These are phyloP conservation scores for Phytophthora sojae DNA, from an alignment of 352 stramenopile species.

Conservation along the genomic window DNA sequence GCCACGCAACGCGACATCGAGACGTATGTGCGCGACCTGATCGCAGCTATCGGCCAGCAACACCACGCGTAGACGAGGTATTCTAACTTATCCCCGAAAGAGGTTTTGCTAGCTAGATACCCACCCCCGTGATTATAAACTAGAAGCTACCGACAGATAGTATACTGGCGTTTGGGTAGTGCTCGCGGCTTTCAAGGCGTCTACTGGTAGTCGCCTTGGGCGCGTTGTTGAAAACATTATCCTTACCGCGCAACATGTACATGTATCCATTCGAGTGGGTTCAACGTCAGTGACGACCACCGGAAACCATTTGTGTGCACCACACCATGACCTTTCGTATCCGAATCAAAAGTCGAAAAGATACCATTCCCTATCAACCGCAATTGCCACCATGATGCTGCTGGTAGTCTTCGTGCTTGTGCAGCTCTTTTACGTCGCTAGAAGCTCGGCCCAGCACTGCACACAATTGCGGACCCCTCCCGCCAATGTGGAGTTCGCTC, in stretches of 20 bases:
- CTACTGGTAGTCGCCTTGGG: too few species aligned
- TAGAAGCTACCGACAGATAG: neutral
- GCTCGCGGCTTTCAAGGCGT: neutral
- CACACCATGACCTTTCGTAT: slow-evolving; percentile 14
- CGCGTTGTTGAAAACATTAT: too few species aligned
- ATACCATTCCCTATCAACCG: slow-evolving; percentile 16
- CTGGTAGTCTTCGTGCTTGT: slow-evolving; percentile 17
- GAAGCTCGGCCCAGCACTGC: slow-evolving; percentile 18
- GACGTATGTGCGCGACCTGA: too few species aligned
- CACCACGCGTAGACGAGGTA: too few species aligned
- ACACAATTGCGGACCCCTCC: slow-evolving; percentile 29
- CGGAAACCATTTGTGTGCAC: slow-evolving; percentile 6
- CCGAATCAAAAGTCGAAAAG: slow-evolving; percentile 12
- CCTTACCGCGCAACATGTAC: too few species aligned
- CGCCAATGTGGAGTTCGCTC: slow-evolving; percentile 35
- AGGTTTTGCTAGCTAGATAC: too few species aligned
- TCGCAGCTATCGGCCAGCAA: too few species aligned
- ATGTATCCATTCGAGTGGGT: too few species aligned
- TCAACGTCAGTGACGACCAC: slow-evolving; percentile 9
- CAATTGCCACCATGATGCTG: neutral
- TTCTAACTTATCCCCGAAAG: too few species aligned
- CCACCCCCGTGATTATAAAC: neutral
- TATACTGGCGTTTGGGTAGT: neutral
- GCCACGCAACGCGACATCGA: too few species aligned
- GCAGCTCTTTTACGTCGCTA: slow-evolving; percentile 4